Conservation (phyloP, 2,329 filamentous ascomycete genomes). For the Fusarium staphyleae region DNA sequence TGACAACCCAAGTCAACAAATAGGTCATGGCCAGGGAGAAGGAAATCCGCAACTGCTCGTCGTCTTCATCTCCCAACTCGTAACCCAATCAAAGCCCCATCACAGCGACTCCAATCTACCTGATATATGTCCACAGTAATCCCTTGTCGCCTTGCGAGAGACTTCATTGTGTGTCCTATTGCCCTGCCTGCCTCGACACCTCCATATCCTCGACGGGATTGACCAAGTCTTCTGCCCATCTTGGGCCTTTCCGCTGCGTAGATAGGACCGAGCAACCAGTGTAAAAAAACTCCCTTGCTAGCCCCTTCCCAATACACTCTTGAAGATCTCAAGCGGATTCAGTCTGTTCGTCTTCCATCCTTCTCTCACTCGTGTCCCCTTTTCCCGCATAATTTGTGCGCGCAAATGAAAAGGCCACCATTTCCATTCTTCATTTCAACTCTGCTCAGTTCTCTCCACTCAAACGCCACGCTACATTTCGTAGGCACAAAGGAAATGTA, state of each 20-base stretch:
- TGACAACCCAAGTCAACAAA: not conserved
- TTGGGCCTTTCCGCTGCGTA: conserved; percentile 5
- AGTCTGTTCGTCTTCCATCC: conserved; percentile 32
- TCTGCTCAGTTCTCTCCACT: conserved; percentile 34
- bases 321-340: conserved; percentile 25
- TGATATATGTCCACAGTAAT: not conserved
- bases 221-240: conserved; percentile 12
- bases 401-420: conserved; percentile 21
- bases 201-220: conserved; percentile 8
- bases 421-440: conserved; percentile 19
- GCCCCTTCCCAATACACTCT: conserved; percentile 16
- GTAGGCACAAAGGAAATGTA: conserved; percentile 39
- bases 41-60: not conserved
- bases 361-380: conserved; percentile 2
- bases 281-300: conserved; percentile 29
- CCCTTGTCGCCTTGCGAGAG: not conserved
- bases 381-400: conserved; percentile 5
- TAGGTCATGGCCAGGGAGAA: not conserved
- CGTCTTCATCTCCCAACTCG: not conserved
- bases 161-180: not conserved
- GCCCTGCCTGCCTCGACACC: conserved; percentile 2
- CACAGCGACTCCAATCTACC: not conserved
- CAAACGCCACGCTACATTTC: conserved; percentile 42
- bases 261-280: conserved; percentile 10
- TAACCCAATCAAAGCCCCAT: not conserved